Conservation (phyloP, 2,329 filamentous ascomycete species). For the Phaeosphaeriaceae sp. region DNA sequence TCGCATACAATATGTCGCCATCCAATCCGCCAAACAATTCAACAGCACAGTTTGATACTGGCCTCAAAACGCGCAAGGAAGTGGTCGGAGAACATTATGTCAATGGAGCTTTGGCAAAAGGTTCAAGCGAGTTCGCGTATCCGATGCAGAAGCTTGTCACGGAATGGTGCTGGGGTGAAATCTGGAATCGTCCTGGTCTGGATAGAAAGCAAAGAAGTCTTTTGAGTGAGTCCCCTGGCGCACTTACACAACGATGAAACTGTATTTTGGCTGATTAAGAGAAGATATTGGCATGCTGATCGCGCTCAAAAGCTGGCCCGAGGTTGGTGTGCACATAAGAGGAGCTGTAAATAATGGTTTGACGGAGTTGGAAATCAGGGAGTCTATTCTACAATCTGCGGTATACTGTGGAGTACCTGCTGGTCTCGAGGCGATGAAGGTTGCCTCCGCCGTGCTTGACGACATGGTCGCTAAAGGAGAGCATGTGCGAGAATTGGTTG, state of each 20-base stretch:
- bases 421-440: neutral
- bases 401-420: neutral
- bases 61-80: neutral
- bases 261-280: neutral
- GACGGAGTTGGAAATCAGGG: neutral
- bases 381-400: neutral
- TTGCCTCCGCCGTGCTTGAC: neutral
- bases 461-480: neutral
- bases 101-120: neutral
- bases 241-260: neutral
- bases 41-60: neutral
- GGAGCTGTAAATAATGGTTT: neutral
- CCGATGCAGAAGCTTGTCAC: neutral
- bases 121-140: neutral
- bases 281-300: neutral
- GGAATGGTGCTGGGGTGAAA: neutral
- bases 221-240: neutral
- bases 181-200: neutral
- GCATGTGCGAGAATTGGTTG: neutral
- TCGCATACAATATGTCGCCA: neutral
- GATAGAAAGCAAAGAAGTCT: neutral
- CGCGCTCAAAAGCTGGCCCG: neutral
- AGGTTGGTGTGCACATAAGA: neutral
- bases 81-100: neutral
- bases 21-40: neutral